Percentiles rank a stretch among this genome's conserved stretches.
Evolutionary conservation across 805 yeast species (phyloP).

Genomic region (Saccharomyces paradoxus): DNA sequence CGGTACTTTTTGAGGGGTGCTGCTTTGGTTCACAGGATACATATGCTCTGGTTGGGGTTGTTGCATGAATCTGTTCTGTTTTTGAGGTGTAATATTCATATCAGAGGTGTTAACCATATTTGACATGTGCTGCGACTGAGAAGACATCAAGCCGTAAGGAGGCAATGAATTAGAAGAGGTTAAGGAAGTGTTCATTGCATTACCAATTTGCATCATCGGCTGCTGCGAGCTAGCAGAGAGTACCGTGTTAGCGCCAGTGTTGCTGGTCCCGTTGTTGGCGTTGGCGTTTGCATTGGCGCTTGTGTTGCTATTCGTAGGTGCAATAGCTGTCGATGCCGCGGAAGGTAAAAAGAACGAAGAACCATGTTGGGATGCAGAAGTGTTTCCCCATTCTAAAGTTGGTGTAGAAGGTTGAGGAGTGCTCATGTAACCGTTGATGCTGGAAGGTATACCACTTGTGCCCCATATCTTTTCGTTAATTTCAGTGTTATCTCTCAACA

Average conservation of each 20-base stretch:
- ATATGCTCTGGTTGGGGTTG: slow-evolving; percentile 5
- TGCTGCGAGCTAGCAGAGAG: neutral
- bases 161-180: slow-evolving; percentile 11
- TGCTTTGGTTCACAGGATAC: slow-evolving; percentile 5
- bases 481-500: slow-evolving; percentile 35
- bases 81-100: neutral
- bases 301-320: slow-evolving; percentile 5
- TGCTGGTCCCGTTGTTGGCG: slow-evolving; percentile 9
- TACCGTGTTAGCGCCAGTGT: slow-evolving; percentile 15
- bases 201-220: slow-evolving; percentile 1
- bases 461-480: slow-evolving; percentile 32
- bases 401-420: slow-evolving; percentile 28
- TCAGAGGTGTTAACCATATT: neutral
- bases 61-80: neutral
- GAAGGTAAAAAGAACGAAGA: slow-evolving; percentile 18
- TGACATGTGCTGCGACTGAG: slow-evolving; percentile 1
- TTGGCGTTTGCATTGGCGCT: slow-evolving; percentile 6
- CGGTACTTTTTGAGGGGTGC: slow-evolving; percentile 15
- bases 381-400: slow-evolving; percentile 25
- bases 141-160: slow-evolving; percentile 7
- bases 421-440: slow-evolving; percentile 22
- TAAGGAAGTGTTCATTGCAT: slow-evolving; percentile 10
- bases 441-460: slow-evolving; percentile 25
- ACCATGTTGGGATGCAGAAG: slow-evolving; percentile 19
- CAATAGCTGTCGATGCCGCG: slow-evolving; percentile 2